A percentile compares a stretch with the other conserved stretches of the same genome.
phyloP scores from a whole-genome alignment of 2,329 filamentous ascomycete genomes.

The Colletotrichum shisoi region DNA sequence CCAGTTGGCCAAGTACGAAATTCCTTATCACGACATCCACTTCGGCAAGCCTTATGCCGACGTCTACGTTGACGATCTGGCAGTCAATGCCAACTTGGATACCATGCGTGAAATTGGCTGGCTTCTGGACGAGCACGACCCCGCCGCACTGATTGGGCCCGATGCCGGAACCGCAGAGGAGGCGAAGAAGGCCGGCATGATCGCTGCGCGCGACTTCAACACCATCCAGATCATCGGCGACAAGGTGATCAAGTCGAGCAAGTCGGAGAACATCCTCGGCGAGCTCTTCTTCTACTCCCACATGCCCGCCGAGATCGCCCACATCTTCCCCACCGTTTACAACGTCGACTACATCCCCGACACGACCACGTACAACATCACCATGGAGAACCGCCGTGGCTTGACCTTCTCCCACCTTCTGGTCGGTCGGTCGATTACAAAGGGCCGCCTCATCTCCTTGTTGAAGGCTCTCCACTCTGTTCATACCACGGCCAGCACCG shows the following conservation, averaged over 20 bases:
- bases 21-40: conserved; percentile 46
- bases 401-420: conserved; percentile 45
- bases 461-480: conserved; percentile 43
- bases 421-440: conserved; percentile 46
- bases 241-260: conserved; percentile 47
- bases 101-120: conserved; percentile 46
- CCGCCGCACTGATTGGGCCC: conserved; percentile 36
- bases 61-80: conserved; percentile 45
- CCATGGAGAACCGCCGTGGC: conserved; percentile 46
- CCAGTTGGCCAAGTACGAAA: conserved; percentile 44
- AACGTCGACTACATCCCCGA: conserved; percentile 43
- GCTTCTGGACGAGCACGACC: conserved; percentile 43
- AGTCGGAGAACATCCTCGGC: conserved; percentile 46
- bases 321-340: conserved; percentile 43
- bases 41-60: conserved; percentile 47
- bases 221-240: conserved; percentile 46
- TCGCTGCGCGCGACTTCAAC: conserved; percentile 46
- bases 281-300: conserved; percentile 48
- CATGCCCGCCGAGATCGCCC: conserved; percentile 42
- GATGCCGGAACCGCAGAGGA: conserved; percentile 35
- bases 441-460: conserved; percentile 43
- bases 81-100: conserved; percentile 45
- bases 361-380: conserved; percentile 44
- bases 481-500: conserved; percentile 41
- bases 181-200: conserved; percentile 44